A percentile compares a stretch with the other conserved stretches of the same genome.
phyloP scores from a whole-genome alignment of 2,329 filamentous ascomycete genomes.

The Anisogramma anomala region DNA sequence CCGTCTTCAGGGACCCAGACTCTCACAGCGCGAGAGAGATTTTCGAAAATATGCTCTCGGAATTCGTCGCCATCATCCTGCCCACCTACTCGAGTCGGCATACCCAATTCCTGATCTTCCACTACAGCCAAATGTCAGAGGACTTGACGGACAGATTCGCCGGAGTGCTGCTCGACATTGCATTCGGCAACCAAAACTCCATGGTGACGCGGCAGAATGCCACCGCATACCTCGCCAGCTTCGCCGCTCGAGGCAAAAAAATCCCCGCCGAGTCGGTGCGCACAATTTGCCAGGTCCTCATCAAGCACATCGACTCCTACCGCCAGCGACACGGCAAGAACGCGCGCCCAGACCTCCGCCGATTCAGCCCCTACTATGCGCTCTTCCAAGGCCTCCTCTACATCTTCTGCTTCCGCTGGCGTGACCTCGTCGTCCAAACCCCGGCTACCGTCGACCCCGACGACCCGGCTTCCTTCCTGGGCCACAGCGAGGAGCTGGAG shows the following conservation, averaged over 20 bases:
- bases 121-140: slow-evolving; percentile 77
- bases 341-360: slow-evolving; percentile 73
- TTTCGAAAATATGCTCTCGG: slow-evolving; percentile 68
- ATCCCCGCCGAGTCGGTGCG: slow-evolving; percentile 67
- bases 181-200: slow-evolving; percentile 59
- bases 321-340: slow-evolving; percentile 59
- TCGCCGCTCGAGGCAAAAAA: slow-evolving; percentile 79
- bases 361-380: slow-evolving; percentile 77
- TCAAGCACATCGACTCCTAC: slow-evolving; percentile 64
- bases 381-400: slow-evolving; percentile 83
- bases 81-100: slow-evolving; percentile 55
- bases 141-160: slow-evolving; percentile 73
- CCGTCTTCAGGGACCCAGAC: slow-evolving; percentile 57
- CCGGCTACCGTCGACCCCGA: slow-evolving; percentile 51
- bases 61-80: slow-evolving; percentile 80
- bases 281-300: slow-evolving; percentile 68
- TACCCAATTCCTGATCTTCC: slow-evolving; percentile 69
- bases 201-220: slow-evolving; percentile 71
- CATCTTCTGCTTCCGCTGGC: slow-evolving; percentile 97
- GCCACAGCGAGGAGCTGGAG: slow-evolving; percentile 52
- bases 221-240: slow-evolving; percentile 86
- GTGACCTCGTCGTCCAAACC: slow-evolving; percentile 62
- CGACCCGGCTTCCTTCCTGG: slow-evolving; percentile 47
- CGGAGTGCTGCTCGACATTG: slow-evolving; percentile 60
- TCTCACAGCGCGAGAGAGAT: slow-evolving; percentile 57